A percentile compares a stretch with the other conserved stretches of the same genome.
These are phyloP conservation scores for Penicillium sp. DNA, from an alignment of 2,329 filamentous ascomycete species.

Conservation along the genomic window DNA sequence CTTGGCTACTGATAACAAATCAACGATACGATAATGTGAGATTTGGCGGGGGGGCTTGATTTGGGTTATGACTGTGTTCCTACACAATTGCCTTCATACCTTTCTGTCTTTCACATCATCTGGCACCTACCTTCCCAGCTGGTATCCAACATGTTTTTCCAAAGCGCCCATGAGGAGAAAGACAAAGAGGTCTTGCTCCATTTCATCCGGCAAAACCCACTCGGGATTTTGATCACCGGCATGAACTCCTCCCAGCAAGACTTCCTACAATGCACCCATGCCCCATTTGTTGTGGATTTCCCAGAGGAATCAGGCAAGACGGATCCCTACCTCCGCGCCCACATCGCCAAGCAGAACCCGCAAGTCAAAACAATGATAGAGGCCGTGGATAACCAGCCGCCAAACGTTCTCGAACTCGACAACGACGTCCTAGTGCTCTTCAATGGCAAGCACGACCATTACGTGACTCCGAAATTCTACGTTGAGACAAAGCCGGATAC, in stretches of 20 bases:
- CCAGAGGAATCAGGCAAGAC: slow-evolving; percentile 10
- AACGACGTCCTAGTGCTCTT: slow-evolving; percentile 64
- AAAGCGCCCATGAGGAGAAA: slow-evolving; percentile 12
- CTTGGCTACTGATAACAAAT: not conserved
- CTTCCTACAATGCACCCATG: slow-evolving; percentile 17
- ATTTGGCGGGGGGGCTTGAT: not conserved
- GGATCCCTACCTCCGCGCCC: slow-evolving; percentile 52
- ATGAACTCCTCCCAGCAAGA: slow-evolving; percentile 15
- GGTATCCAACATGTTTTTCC: slow-evolving; percentile 12
- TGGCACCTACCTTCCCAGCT: not conserved
- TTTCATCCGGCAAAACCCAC: slow-evolving; percentile 14
- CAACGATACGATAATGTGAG: not conserved
- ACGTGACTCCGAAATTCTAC: slow-evolving; percentile 66
- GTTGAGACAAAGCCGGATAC: slow-evolving; percentile 60
- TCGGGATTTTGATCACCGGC: slow-evolving; percentile 15
- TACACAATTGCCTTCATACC: not conserved
- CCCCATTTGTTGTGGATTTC: slow-evolving; percentile 11
- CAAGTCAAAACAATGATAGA: slow-evolving; percentile 62
- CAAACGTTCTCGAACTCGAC: slow-evolving; percentile 24
- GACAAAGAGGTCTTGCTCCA: slow-evolving; percentile 14
- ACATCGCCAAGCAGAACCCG: slow-evolving; percentile 62
- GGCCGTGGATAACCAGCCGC: slow-evolving; percentile 25
- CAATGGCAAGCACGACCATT: slow-evolving; percentile 58
- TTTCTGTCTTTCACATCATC: not conserved
- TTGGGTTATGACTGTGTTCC: not conserved